Evolutionary conservation across 2,329 filamentous ascomycete species (phyloP).

Genomic region (Colletotrichum plurivorum): DNA sequence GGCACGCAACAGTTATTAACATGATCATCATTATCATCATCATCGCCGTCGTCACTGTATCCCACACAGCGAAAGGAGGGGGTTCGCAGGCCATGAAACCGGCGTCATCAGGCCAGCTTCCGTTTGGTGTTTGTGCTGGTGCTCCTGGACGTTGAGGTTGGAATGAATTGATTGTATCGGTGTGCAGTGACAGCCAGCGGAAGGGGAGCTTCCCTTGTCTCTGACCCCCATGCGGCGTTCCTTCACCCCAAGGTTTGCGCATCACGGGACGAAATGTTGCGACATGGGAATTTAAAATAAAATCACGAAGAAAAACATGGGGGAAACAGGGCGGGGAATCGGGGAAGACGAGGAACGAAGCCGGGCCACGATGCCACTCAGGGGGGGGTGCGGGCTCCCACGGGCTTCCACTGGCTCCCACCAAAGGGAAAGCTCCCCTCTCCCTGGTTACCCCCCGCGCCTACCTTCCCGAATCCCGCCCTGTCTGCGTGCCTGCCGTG

Average conservation of each 20-base stretch:
- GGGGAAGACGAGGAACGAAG: constrained; percentile 33
- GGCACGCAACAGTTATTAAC: not conserved
- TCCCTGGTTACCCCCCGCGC: not conserved
- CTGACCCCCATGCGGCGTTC: constrained; percentile 19
- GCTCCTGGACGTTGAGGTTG: not conserved
- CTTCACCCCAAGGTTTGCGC: constrained; percentile 9
- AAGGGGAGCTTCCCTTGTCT: constrained; percentile 15
- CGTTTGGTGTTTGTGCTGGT: constrained; percentile 6
- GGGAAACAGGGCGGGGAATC: constrained; percentile 24
- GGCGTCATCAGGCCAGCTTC: constrained; percentile 11
- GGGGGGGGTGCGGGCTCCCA: not conserved
- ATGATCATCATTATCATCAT: not conserved
- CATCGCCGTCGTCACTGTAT: not conserved
- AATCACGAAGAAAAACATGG: constrained; percentile 21
- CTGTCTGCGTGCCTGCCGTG: too few relatives aligned
- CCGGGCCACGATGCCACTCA: constrained; percentile 30
- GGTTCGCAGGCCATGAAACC: constrained; percentile 18
- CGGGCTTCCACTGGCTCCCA: too few relatives aligned
- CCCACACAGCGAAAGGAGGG: constrained; percentile 2
- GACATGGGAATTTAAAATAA: constrained; percentile 30
- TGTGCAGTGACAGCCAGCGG: not conserved
- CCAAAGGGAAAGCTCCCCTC: constrained; percentile 1
- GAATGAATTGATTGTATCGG: not conserved
- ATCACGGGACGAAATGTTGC: constrained; percentile 35
- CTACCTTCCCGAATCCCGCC: too few relatives aligned